Evolutionary conservation across 2,329 filamentous ascomycete species (phyloP).

Genomic region (Furcasterigmium sp.): DNA sequence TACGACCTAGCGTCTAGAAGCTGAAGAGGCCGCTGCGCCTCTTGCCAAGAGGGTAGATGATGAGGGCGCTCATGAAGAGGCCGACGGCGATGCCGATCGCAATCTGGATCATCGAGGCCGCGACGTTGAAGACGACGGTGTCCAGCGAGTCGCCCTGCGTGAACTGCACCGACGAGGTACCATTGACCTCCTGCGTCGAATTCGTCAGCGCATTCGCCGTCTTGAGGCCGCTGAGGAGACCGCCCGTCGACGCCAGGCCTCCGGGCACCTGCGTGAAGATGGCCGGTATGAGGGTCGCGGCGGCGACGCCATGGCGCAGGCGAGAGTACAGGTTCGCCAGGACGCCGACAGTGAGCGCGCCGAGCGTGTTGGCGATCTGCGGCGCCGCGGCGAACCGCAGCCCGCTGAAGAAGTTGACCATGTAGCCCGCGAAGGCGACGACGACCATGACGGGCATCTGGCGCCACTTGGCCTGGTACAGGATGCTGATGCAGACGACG

Average conservation of each 20-base stretch:
- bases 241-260: conserved; percentile 40
- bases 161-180: conserved; percentile 21
- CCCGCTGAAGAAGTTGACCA: conserved; percentile 70
- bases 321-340: conserved; percentile 73
- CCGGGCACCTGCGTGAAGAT: conserved; percentile 45
- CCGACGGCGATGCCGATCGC: conserved; percentile 47
- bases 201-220: conserved; percentile 39
- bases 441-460: conserved; percentile 73
- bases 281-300: conserved; percentile 39
- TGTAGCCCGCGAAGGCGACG: conserved; percentile 68
- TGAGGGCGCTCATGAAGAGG: conserved; percentile 41
- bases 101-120: conserved; percentile 46
- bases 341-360: conserved; percentile 70
- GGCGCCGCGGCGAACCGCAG: conserved; percentile 62
- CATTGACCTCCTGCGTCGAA: conserved; percentile 25
- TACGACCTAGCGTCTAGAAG: too few species aligned
- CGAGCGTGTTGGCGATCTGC: conserved; percentile 72
- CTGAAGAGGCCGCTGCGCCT: conserved; percentile 44
- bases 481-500: conserved; percentile 65
- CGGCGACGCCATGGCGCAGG: conserved; percentile 44
- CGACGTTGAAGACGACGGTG: conserved; percentile 37
- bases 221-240: conserved; percentile 37
- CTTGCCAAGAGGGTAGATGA: conserved; percentile 45
- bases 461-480: conserved; percentile 78
- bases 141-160: conserved; percentile 18